phyloP scores from a whole-genome alignment of 441 rosid genomes.

The Brassica hybrid region DNA sequence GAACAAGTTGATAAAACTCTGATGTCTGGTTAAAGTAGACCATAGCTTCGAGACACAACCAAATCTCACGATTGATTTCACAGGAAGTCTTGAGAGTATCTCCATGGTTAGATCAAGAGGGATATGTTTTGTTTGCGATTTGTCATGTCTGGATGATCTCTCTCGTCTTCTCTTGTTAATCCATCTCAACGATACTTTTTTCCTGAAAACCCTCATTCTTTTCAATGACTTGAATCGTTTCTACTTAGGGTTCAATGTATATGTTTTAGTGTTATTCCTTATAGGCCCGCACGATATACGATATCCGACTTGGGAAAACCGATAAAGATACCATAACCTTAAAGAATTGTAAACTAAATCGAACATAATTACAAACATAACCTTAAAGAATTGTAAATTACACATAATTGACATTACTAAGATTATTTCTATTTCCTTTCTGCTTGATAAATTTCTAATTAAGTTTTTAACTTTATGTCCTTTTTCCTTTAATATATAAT shows the following conservation, averaged over 20 bases:
- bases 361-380: no score
- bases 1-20: background rate
- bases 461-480: no score
- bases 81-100: constrained; percentile 3
- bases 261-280: background rate
- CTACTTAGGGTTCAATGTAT: background rate
- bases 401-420: no score
- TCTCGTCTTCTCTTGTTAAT: background rate
- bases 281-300: no score
- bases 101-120: background rate
- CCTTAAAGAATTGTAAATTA: no score
- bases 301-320: no score
- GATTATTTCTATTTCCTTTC: no score
- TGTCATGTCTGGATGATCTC: background rate
- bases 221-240: background rate
- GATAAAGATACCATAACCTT: no score
- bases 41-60: background rate
- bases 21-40: background rate
- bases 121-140: background rate
- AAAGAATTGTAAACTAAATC: no score
- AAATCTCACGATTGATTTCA: background rate
- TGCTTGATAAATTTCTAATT: no score
- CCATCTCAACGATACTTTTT: background rate
- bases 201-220: background rate
- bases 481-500: no score